phyloP scores from a whole-genome alignment of 768 basidiomycete species.

The Lentinus brumalis region DNA sequence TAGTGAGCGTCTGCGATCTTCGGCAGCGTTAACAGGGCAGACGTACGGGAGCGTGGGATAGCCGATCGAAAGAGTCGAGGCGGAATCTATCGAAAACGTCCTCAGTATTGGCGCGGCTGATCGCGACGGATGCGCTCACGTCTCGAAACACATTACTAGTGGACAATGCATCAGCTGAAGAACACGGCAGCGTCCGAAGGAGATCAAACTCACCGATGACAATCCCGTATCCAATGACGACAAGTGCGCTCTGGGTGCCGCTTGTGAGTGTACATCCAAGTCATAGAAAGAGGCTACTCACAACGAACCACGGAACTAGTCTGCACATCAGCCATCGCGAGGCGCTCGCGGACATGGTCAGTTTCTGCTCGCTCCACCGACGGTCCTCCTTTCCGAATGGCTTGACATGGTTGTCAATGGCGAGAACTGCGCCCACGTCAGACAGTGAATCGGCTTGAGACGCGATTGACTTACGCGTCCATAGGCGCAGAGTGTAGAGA shows the following conservation, averaged over 20 bases:
- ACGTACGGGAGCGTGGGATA: slow-evolving; percentile 8
- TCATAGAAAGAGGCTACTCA: neutral
- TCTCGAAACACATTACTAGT: slow-evolving; percentile 16
- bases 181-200: neutral
- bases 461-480: slow-evolving; percentile 17
- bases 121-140: neutral
- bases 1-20: neutral
- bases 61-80: slow-evolving; percentile 6
- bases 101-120: no score
- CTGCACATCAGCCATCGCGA: slow-evolving; percentile 14
- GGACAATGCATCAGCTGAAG: neutral
- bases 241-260: slow-evolving; percentile 8
- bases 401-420: slow-evolving; percentile 11
- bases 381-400: slow-evolving; percentile 17
- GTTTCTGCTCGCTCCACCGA: slow-evolving; percentile 13
- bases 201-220: neutral
- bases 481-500: slow-evolving; percentile 20
- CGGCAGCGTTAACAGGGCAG: neutral
- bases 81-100: neutral
- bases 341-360: slow-evolving; percentile 4
- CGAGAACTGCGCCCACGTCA: neutral
- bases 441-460: neutral
- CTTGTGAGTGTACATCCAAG: neutral
- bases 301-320: slow-evolving; percentile 10
- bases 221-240: slow-evolving; percentile 17